Conservation (phyloP, 257 asterid genomes). For the Solanum ossicruentum region DNA sequence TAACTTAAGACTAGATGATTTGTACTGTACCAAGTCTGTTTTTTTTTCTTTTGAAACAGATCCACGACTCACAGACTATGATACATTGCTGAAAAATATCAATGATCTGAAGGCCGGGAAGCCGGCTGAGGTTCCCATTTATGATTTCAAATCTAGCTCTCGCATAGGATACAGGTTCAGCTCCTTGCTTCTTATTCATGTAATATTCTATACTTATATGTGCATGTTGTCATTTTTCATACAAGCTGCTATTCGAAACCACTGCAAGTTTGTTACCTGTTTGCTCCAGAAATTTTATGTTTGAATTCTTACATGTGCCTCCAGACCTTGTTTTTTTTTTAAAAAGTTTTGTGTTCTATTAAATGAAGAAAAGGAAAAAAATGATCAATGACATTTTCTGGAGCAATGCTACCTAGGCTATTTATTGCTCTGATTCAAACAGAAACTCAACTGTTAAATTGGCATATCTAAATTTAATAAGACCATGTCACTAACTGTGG, state of each 20-base stretch:
- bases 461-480: not conserved
- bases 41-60: slow-evolving; percentile 33
- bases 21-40: not conserved
- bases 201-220: not conserved
- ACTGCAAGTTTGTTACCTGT: not conserved
- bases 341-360: not conserved
- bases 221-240: not conserved
- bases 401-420: not conserved
- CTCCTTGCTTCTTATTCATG: slow-evolving; percentile 3
- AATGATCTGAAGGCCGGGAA: slow-evolving; percentile 78
- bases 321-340: not conserved
- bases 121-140: slow-evolving; percentile 72
- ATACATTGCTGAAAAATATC: slow-evolving; percentile 74
- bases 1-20: not conserved
- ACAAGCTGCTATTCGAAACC: not conserved
- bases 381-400: not conserved
- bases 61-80: slow-evolving; percentile 97
- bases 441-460: not conserved
- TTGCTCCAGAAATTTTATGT: not conserved
- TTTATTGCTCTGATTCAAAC: not conserved
- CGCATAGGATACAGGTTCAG: slow-evolving; percentile 85
- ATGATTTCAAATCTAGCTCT: slow-evolving; percentile 94
- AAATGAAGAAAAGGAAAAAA: not conserved
- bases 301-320: not conserved
- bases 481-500: not conserved